Evolutionary conservation across 2,329 filamentous ascomycete species (phyloP), one percentile per base, ranked within the genome.

Genomic region (Cryphonectria naterciae): DNA sequence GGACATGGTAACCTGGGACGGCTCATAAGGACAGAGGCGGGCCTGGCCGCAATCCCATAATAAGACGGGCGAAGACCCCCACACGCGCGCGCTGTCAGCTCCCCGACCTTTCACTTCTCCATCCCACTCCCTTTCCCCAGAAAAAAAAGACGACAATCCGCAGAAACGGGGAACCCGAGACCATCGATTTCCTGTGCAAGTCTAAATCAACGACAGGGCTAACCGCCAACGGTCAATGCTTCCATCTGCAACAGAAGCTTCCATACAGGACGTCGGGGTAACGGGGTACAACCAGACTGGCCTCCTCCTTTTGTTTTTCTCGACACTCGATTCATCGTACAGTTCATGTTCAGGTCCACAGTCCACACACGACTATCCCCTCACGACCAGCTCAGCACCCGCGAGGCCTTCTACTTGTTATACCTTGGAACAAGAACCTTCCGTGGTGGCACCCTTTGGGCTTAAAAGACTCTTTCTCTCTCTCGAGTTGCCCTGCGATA

Each of bases 11-110:
- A 58, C 65, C 52, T 66, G 49, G 67, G 39, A 63, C 52, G 65
- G 65, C 52, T 62, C 41, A 35, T 58, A 60, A 49, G 35, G 25
- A 25, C 35, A 28, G 32, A 25, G 66, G 56, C 64, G 70, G 65
- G 58, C 62, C 58, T 56, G 43, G 52, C 58, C 65, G 41, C 25
- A 56, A 35, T 58, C 19, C 49, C 32, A 66, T 39, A 68, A 68
- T 68, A 68, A 68, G 60, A 68, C 67, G 22, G 67, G 58, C 60
- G 39, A 62, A 67, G 70, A 68, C 71, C 70, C 71, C 71, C 71
- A 71, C 71, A 71, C 69, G 41, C 65, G 60, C 69, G 60, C 69
- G 66, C 66, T 63, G 70, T 56, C 67, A 68, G 58, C 67, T 41
- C 32, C 32, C 67, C 56, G 63, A 64, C 70, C 43, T 58, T 73